Percentiles rank a stretch among this genome's conserved stretches.
These are phyloP conservation scores for Heimioporus punctisporus DNA, from an alignment of 1,284 basidiomycete species.

Conservation along the genomic window DNA sequence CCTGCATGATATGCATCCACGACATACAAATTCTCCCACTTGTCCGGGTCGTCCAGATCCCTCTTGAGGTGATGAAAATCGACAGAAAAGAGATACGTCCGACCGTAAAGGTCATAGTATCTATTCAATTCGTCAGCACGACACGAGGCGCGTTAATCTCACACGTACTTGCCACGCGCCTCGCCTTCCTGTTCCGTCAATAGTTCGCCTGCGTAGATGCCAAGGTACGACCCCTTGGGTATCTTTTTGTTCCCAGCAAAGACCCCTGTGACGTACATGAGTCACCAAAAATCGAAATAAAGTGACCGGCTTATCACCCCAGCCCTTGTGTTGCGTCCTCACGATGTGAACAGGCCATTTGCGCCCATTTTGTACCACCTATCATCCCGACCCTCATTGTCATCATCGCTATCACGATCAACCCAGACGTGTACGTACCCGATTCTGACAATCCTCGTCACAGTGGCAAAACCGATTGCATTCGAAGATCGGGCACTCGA, in stretches of 20 bases:
- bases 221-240: slow-evolving; percentile 71
- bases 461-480: slow-evolving; percentile 87
- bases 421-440: slow-evolving; percentile 46
- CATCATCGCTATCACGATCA: background rate
- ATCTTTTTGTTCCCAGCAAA: slow-evolving; percentile 69
- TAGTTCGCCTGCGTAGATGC: slow-evolving; percentile 86
- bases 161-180: slow-evolving; percentile 62
- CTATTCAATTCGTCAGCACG: slow-evolving; percentile 36
- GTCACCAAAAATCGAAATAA: background rate
- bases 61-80: slow-evolving; percentile 72
- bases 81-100: slow-evolving; percentile 86
- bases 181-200: slow-evolving; percentile 71
- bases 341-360: slow-evolving; percentile 61
- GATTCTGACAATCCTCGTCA: slow-evolving; percentile 78
- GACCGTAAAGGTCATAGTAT: slow-evolving; percentile 73
- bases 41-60: slow-evolving; percentile 36
- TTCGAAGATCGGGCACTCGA: slow-evolving; percentile 78
- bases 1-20: slow-evolving; percentile 90
- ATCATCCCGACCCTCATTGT: background rate
- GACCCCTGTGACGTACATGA: slow-evolving; percentile 50
- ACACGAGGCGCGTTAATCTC: background rate
- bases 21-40: slow-evolving; percentile 45
- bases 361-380: slow-evolving; percentile 87
- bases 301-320: slow-evolving; percentile 60
- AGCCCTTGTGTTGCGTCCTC: slow-evolving; percentile 77